Evolutionary conservation across 495 filamentous ascomycete species (phyloP).

Genomic region (Penicillium alfredii): DNA sequence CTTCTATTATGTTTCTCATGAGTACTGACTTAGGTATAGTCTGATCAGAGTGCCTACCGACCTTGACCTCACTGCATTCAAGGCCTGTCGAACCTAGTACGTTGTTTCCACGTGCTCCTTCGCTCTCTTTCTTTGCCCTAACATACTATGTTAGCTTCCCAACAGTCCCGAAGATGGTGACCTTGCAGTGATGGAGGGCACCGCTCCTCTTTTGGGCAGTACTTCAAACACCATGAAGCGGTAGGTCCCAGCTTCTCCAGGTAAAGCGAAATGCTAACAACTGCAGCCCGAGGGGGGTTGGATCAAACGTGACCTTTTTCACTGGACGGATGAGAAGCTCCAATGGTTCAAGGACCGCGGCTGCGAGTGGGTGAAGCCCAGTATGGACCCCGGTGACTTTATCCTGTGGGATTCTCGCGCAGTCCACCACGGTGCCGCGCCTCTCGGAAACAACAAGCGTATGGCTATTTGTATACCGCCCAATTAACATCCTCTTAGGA

Average conservation of each 20-base stretch:
- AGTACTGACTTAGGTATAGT: no score
- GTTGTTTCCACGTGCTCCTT: no score
- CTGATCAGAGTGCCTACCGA: no score
- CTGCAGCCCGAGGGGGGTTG: constrained; percentile 31
- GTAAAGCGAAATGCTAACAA: constrained; percentile 20
- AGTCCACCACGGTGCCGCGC: constrained; percentile 41
- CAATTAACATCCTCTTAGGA: no score
- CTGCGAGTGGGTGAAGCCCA: constrained; percentile 35
- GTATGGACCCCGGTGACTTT: constrained; percentile 35
- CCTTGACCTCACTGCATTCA: no score
- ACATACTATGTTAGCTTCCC: no score
- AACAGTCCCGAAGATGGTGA: constrained; percentile 39
- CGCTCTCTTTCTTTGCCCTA: no score
- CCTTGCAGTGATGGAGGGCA: constrained; percentile 37
- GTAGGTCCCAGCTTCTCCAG: no score
- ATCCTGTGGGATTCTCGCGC: constrained; percentile 39
- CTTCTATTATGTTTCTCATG: no score
- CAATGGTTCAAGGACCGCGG: constrained; percentile 36
- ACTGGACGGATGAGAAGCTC: constrained; percentile 30
- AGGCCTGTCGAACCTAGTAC: no score
- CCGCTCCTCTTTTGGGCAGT: constrained; percentile 31
- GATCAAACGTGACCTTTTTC: constrained; percentile 30
- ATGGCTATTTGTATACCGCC: no score
- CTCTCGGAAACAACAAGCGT: no score
- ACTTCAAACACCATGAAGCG: constrained; percentile 31